These are phyloP conservation scores for Kwoniella newhampshirensis DNA, from an alignment of 768 basidiomycete genomes.

Conservation along the genomic window DNA sequence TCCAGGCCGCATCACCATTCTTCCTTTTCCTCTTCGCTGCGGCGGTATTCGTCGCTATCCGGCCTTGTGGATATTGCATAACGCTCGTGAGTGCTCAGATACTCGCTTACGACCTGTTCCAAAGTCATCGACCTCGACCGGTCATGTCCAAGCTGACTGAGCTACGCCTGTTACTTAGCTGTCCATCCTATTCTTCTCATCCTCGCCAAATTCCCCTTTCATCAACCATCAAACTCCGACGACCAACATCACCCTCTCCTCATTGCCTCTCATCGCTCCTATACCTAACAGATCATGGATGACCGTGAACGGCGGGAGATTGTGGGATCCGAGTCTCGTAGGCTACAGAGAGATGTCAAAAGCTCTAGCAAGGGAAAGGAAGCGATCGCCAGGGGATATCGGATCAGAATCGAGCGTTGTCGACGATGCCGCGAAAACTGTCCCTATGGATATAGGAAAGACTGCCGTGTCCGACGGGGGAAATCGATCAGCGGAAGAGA, in stretches of 20 bases:
- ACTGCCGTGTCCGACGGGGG: too few relatives aligned
- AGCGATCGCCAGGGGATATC: background rate
- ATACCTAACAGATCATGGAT: conserved; percentile 29
- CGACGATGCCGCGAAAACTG: too few relatives aligned
- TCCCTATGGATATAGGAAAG: too few relatives aligned
- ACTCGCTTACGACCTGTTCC: too few relatives aligned
- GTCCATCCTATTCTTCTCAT: conserved; percentile 17
- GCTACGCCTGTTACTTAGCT: conserved; percentile 13
- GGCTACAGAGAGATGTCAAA: conserved; percentile 26
- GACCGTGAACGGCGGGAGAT: conserved; percentile 23
- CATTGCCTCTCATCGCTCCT: conserved; percentile 16
- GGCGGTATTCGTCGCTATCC: conserved; percentile 21
- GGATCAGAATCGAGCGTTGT: conserved; percentile 1
- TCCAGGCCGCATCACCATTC: conserved; percentile 30
- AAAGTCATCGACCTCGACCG: too few relatives aligned
- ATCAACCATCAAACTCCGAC: conserved; percentile 9
- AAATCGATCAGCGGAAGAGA: too few relatives aligned
- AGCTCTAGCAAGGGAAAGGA: background rate
- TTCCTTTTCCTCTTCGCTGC: conserved; percentile 23
- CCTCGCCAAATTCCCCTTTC: conserved; percentile 9
- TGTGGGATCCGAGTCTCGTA: conserved; percentile 27
- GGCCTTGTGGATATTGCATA: conserved; percentile 35
- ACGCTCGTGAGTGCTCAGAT: conserved; percentile 24
- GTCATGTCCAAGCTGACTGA: too few relatives aligned
- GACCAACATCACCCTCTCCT: conserved; percentile 1